Conservation (phyloP, 2,329 filamentous ascomycete genomes). For the Delphinella strobiligena region DNA sequence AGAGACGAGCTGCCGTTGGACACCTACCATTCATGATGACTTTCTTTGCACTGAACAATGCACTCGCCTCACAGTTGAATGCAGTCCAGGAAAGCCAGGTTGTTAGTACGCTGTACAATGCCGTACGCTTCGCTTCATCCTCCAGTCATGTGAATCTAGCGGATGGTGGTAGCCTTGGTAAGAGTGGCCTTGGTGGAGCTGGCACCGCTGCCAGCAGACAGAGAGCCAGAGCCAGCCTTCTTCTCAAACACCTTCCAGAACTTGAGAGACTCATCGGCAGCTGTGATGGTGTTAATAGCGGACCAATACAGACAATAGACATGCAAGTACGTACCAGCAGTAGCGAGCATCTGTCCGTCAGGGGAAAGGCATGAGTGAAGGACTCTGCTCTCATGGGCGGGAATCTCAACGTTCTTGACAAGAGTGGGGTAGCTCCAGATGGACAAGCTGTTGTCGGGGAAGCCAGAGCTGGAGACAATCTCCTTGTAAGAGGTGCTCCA, state of each 20-base stretch:
- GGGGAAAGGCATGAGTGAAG: conserved; percentile 95
- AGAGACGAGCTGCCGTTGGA: not conserved
- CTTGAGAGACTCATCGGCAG: conserved; percentile 93
- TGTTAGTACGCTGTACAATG: not conserved
- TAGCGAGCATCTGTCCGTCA: conserved; percentile 95
- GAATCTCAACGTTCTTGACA: conserved; percentile 95
- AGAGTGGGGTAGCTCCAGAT: conserved; percentile 98
- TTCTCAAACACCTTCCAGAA: conserved; percentile 99
- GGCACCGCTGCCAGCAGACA: conserved; percentile 51
- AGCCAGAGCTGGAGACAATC: conserved; percentile 93
- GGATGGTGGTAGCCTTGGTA: conserved; percentile 79
- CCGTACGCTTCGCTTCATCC: not conserved
- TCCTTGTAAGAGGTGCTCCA: conserved; percentile 98
- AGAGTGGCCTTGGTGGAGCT: conserved; percentile 67
- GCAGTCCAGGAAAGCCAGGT: not conserved
- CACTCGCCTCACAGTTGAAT: not conserved
- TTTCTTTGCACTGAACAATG: not conserved
- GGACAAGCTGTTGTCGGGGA: conserved; percentile 97
- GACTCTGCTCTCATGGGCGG: conserved; percentile 91
- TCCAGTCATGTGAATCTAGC: conserved; percentile 11
- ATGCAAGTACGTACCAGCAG: no score
- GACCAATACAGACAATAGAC: not conserved
- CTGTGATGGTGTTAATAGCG: conserved; percentile 39
- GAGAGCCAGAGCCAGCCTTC: conserved; percentile 65
- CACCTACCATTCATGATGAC: not conserved